These are phyloP conservation scores for Clarireedia homoeocarpa DNA, from an alignment of 2,329 filamentous ascomycete species.

Conservation along the genomic window DNA sequence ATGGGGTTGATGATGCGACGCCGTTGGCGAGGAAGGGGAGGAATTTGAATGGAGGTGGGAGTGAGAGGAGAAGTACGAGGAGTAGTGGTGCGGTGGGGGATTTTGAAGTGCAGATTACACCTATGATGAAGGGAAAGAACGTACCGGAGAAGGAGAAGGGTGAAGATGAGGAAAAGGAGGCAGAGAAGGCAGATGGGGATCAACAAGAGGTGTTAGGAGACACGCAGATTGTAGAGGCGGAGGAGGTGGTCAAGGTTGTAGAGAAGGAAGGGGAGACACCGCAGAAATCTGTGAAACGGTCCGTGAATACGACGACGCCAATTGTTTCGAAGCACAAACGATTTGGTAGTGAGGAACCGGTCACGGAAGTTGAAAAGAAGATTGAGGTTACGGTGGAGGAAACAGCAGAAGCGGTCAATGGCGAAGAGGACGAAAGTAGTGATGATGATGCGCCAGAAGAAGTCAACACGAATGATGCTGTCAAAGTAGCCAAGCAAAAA, in stretches of 20 bases:
- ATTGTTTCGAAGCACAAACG: constrained; percentile 16
- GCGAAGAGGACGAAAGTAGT: constrained; percentile 16
- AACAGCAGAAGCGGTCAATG: neutral
- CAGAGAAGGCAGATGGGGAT: constrained; percentile 18
- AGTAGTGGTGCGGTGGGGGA: neutral
- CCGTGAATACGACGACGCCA: neutral
- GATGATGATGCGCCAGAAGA: constrained; percentile 29
- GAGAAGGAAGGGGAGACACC: neutral
- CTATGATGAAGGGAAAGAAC: constrained; percentile 23
- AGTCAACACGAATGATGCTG: constrained; percentile 21
- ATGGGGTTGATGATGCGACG: neutral
- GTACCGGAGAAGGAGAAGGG: constrained; percentile 19
- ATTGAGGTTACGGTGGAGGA: neutral
- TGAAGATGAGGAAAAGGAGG: constrained; percentile 9
- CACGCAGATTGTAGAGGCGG: neutral
- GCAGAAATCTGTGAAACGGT: neutral
- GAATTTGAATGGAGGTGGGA: constrained; percentile 21
- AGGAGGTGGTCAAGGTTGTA: neutral
- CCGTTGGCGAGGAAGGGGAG: constrained; percentile 6
- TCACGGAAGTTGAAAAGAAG: constrained; percentile 4
- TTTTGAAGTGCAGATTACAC: constrained; percentile 5
- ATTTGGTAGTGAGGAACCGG: constrained; percentile 21
- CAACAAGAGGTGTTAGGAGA: constrained; percentile 13
- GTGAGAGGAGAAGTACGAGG: constrained; percentile 16
- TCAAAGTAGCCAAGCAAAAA: constrained; percentile 14